Percentiles rank a stretch among this genome's conserved stretches.
These are phyloP conservation scores for Phaffia tasmanica DNA, from an alignment of 768 basidiomycete species.

Conservation along the genomic window DNA sequence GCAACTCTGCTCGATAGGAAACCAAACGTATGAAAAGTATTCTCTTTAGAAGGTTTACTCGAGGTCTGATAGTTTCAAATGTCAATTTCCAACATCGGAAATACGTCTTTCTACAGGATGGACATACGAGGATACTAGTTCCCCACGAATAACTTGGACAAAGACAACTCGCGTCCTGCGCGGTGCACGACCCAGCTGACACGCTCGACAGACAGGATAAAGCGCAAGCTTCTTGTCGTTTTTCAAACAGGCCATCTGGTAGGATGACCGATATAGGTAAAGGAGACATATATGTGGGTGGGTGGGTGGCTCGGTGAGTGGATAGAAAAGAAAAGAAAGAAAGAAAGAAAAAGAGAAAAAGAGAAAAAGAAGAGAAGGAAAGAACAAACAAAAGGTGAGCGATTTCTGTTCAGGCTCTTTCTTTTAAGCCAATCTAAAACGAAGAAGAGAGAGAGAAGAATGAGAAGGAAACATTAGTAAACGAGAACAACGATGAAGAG, in stretches of 20 bases:
- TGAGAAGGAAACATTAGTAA: no score
- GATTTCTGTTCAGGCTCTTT: no score
- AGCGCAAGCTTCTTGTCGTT: slow-evolving; percentile 10
- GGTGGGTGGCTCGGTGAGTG: neutral
- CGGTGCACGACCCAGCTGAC: neutral
- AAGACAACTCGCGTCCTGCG: slow-evolving; percentile 1
- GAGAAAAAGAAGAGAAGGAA: neutral
- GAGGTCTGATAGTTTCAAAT: no score
- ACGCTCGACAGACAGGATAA: neutral
- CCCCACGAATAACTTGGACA: neutral
- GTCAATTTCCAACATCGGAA: no score
- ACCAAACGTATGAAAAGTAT: neutral
- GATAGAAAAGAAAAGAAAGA: neutral
- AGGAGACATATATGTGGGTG: no score
- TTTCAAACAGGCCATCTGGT: no score
- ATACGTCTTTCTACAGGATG: neutral
- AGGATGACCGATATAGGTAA: no score
- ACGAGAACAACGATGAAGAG: no score
- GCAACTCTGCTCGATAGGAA: neutral
- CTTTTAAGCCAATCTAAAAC: no score
- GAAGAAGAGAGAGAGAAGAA: no score
- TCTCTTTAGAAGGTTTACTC: neutral
- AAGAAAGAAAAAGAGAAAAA: neutral
- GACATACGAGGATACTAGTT: neutral
- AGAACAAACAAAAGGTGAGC: neutral